Percentiles rank a stretch among this genome's conserved stretches.
Evolutionary conservation across 768 basidiomycete genomes (phyloP).

Genomic region (Russula vinacea): DNA sequence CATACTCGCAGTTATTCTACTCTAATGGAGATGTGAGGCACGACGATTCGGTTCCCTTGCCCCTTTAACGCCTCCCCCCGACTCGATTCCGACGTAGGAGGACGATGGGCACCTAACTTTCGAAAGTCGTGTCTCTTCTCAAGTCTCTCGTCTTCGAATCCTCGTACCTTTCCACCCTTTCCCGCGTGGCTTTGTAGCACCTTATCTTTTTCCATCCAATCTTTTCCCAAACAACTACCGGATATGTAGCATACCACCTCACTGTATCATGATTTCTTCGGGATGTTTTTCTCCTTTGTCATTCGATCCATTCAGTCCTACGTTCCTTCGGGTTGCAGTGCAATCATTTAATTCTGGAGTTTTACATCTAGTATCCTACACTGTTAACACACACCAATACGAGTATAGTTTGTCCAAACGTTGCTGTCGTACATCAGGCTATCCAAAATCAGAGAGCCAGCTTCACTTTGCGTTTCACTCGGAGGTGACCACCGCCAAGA

Average conservation of each 20-base stretch:
- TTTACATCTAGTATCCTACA: neutral
- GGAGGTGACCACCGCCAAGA: too few species aligned
- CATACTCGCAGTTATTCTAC: constrained; percentile 77
- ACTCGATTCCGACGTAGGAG: neutral
- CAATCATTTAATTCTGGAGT: neutral
- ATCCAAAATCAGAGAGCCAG: neutral
- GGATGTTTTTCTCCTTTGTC: neutral
- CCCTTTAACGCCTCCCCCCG: constrained; percentile 51
- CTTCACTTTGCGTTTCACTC: too few species aligned
- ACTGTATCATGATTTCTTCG: constrained; percentile 18
- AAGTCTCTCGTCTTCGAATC: neutral
- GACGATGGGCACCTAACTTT: neutral
- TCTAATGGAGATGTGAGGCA: constrained; percentile 69
- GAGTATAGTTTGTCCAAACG: neutral
- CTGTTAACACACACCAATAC: neutral
- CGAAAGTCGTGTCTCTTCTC: neutral
- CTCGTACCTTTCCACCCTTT: neutral
- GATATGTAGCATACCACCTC: constrained; percentile 20
- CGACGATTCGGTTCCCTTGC: constrained; percentile 61
- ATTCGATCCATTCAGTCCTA: neutral
- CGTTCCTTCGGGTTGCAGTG: neutral
- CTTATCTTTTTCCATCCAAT: neutral
- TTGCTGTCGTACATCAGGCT: neutral
- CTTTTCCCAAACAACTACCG: neutral
- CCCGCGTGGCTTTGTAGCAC: neutral